These are phyloP conservation scores for Podaxis mareebaensis DNA, from an alignment of 768 basidiomycete species.

Conservation along the genomic window DNA sequence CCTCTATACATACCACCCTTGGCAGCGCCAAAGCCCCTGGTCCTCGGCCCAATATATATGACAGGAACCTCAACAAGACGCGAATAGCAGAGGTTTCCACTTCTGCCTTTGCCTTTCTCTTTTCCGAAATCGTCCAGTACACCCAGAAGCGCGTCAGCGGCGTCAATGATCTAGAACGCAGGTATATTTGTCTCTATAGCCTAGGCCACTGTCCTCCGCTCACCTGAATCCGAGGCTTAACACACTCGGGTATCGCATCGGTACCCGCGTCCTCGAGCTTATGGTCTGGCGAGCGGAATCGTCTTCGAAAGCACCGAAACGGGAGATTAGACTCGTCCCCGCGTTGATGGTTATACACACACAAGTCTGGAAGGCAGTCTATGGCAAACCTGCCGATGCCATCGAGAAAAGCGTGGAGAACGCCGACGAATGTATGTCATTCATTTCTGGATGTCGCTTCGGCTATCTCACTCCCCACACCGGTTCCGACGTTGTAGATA, in stretches of 20 bases:
- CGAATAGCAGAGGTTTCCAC: slow-evolving; percentile 81
- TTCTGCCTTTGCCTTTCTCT: slow-evolving; percentile 85
- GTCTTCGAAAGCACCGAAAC: slow-evolving; percentile 84
- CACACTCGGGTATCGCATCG: slow-evolving; percentile 91
- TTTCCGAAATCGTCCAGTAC: slow-evolving; percentile 93
- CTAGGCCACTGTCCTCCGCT: background rate
- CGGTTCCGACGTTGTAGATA: slow-evolving; percentile 54
- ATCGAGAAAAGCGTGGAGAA: slow-evolving; percentile 97
- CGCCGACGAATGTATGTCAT: slow-evolving; percentile 84
- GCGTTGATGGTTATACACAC: slow-evolving; percentile 94
- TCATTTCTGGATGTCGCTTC: background rate
- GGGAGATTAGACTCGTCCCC: slow-evolving; percentile 88
- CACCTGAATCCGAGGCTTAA: slow-evolving; percentile 61
- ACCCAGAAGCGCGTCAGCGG: slow-evolving; percentile 94
- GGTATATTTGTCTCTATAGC: slow-evolving; percentile 48
- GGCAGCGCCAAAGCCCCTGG: slow-evolving; percentile 40
- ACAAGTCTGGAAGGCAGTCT: slow-evolving; percentile 93
- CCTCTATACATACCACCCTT: slow-evolving; percentile 46
- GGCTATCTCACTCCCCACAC: slow-evolving; percentile 14
- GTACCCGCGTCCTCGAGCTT: slow-evolving; percentile 83
- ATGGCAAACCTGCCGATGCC: slow-evolving; percentile 91
- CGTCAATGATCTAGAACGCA: slow-evolving; percentile 92
- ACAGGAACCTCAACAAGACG: slow-evolving; percentile 86
- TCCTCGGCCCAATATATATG: slow-evolving; percentile 75
- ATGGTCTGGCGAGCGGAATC: slow-evolving; percentile 80